Conservation (phyloP, 1,284 basidiomycete species). For the Volvariella volvacea region DNA sequence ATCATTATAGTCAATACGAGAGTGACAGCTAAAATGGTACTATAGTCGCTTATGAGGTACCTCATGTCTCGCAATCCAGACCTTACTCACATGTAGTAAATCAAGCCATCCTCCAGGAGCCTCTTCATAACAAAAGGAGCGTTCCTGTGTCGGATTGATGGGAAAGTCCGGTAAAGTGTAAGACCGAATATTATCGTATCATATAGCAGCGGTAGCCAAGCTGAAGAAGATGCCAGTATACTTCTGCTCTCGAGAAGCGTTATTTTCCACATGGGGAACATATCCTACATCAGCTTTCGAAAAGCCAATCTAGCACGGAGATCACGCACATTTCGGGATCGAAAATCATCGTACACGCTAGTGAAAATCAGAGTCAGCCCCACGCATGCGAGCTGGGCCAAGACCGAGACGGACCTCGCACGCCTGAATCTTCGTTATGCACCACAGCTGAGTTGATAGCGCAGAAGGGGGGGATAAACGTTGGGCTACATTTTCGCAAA, state of each 20-base stretch:
- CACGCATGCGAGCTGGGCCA: too few species aligned
- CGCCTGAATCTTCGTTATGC: conserved; percentile 17
- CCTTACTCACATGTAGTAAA: conserved; percentile 34
- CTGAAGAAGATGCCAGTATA: conserved; percentile 28
- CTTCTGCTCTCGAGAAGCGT: conserved; percentile 12
- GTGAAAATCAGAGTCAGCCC: too few species aligned
- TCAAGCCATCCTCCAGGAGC: conserved; percentile 34
- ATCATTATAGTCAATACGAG: conserved; percentile 39
- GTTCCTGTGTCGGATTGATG: conserved; percentile 19
- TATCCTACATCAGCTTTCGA: too few species aligned
- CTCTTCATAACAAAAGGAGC: conserved; percentile 26
- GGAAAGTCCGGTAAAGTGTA: conserved; percentile 29
- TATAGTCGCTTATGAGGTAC: conserved; percentile 10
- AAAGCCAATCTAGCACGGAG: not conserved
- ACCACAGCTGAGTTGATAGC: conserved; percentile 26
- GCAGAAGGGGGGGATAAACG: too few species aligned
- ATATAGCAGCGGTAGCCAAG: conserved; percentile 39
- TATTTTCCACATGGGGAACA: too few species aligned
- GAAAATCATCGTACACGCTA: conserved; percentile 42
- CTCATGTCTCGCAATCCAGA: not conserved
- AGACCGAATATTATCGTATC: conserved; percentile 35
- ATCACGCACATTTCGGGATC: conserved; percentile 21
- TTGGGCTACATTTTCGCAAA: not conserved
- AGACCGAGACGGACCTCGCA: conserved; percentile 20
- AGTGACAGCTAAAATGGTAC: conserved; percentile 37